phyloP scores from a whole-genome alignment of 306 rosid genomes.

The Acacia acuminata region DNA sequence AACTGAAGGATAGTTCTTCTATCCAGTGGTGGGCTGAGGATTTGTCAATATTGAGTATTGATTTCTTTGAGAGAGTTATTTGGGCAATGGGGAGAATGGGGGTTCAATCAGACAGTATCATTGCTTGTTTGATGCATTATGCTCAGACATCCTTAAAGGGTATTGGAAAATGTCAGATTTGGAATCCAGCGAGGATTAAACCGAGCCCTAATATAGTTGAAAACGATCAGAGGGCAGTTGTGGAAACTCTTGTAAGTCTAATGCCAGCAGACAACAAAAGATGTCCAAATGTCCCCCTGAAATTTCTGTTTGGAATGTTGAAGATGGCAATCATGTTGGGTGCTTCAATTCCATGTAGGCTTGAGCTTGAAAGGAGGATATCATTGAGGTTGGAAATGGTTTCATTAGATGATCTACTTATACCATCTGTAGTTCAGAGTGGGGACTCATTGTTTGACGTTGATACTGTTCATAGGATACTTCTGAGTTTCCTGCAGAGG shows the following conservation, averaged over 20 bases:
- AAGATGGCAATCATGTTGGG: slow-evolving; percentile 76
- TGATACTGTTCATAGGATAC: slow-evolving; percentile 72
- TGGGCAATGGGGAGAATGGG: slow-evolving; percentile 69
- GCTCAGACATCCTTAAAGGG: slow-evolving; percentile 81
- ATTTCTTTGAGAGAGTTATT: slow-evolving; percentile 66
- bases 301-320: slow-evolving; percentile 80
- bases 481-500: slow-evolving; percentile 67
- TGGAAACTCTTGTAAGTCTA: slow-evolving; percentile 69
- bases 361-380: slow-evolving; percentile 85
- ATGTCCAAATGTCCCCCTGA: slow-evolving; percentile 55
- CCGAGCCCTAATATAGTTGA: slow-evolving; percentile 44
- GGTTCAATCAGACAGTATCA: slow-evolving; percentile 63
- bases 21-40: slow-evolving; percentile 88
- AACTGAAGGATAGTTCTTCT: slow-evolving; percentile 49
- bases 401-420: slow-evolving; percentile 76
- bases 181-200: slow-evolving; percentile 53
- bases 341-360: slow-evolving; percentile 62
- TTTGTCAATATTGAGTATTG: slow-evolving; percentile 59
- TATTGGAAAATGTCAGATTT: slow-evolving; percentile 62
- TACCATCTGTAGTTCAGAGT: slow-evolving; percentile 58
- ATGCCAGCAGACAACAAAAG: slow-evolving; percentile 69
- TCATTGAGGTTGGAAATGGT: slow-evolving; percentile 66
- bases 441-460: slow-evolving; percentile 82
- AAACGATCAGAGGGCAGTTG: slow-evolving; percentile 53
- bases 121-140: slow-evolving; percentile 76